Percentiles rank a stretch among this genome's conserved stretches.
These are phyloP conservation scores for Blumeriella jaapii DNA, from an alignment of 2,329 filamentous ascomycete genomes.

Conservation along the genomic window DNA sequence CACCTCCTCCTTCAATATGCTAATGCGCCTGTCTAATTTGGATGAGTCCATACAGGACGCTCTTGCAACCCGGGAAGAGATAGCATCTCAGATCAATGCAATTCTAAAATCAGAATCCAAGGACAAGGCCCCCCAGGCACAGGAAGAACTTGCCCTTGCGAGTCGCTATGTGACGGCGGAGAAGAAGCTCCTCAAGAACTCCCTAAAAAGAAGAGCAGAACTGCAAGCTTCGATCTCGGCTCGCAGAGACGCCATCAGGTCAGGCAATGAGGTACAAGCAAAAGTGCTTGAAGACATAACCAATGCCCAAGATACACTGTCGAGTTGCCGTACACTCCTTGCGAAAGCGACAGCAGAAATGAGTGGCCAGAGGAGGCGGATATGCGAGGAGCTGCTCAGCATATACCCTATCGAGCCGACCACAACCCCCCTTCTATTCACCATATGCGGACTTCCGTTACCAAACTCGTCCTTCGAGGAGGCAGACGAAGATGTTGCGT, in stretches of 20 bases:
- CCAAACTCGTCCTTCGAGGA: slow-evolving; percentile 73
- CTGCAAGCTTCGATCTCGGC: slow-evolving; percentile 53
- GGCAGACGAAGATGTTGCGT: slow-evolving; percentile 56
- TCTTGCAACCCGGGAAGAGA: slow-evolving; percentile 58
- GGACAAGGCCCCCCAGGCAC: slow-evolving; percentile 36
- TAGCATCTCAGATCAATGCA: slow-evolving; percentile 68
- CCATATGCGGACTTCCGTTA: slow-evolving; percentile 65
- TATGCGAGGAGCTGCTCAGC: slow-evolving; percentile 68
- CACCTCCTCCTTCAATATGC: slow-evolving; percentile 73
- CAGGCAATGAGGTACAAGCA: slow-evolving; percentile 48
- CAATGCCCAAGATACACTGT: slow-evolving; percentile 47
- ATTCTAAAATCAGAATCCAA: slow-evolving; percentile 34
- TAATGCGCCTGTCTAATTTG: slow-evolving; percentile 80
- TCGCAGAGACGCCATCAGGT: slow-evolving; percentile 55
- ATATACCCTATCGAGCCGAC: slow-evolving; percentile 73
- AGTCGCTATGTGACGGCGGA: slow-evolving; percentile 49
- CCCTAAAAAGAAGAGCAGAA: slow-evolving; percentile 53
- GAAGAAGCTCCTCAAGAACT: slow-evolving; percentile 50
- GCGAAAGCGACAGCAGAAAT: slow-evolving; percentile 51
- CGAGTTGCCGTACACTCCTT: slow-evolving; percentile 42
- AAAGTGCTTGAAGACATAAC: slow-evolving; percentile 49
- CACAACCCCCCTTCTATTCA: slow-evolving; percentile 61
- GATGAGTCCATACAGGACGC: slow-evolving; percentile 89
- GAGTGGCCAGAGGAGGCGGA: slow-evolving; percentile 76
- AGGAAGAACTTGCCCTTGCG: slow-evolving; percentile 38